These are phyloP conservation scores for Oemleria cerasiformis DNA, from an alignment of 306 rosid species.

Conservation along the genomic window DNA sequence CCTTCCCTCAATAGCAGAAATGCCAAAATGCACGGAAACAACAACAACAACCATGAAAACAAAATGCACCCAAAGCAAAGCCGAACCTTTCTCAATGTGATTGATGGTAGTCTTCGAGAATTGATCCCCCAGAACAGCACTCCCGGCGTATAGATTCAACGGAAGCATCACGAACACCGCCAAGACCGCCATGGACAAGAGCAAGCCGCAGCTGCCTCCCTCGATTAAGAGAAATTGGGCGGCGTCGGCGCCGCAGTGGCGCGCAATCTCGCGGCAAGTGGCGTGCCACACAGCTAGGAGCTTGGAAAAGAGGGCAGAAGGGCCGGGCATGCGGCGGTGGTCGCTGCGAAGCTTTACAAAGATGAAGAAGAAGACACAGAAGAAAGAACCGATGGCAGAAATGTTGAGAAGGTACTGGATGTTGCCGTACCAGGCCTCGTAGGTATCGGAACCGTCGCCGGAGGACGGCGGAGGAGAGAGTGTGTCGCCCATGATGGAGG, in stretches of 20 bases:
- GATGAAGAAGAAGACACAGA: conserved; percentile 71
- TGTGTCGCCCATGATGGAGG: conserved; percentile 27
- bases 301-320: conserved; percentile 62
- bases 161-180: conserved; percentile 63
- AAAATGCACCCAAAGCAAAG: conserved; percentile 85
- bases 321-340: conserved; percentile 91
- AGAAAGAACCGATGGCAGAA: conserved; percentile 75
- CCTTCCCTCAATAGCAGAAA: conserved; percentile 61
- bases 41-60: conserved; percentile 60
- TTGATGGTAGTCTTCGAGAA: conserved; percentile 80
- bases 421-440: conserved; percentile 77
- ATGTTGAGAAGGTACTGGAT: conserved; percentile 86
- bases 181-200: conserved; percentile 47
- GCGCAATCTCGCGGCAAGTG: conserved; percentile 74
- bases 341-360: conserved; percentile 93
- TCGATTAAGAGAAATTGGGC: conserved; percentile 89
- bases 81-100: conserved; percentile 78
- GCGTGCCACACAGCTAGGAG: conserved; percentile 97
- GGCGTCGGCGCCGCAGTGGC: conserved; percentile 95
- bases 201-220: conserved; percentile 84
- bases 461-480: conserved; percentile 57
- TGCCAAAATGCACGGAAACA: conserved; percentile 68
- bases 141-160: conserved; percentile 67
- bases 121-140: conserved; percentile 56
- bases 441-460: conserved; percentile 35